Evolutionary conservation across 2,329 filamentous ascomycete species (phyloP).

Genomic region (Emmonsiellopsis sp.): DNA sequence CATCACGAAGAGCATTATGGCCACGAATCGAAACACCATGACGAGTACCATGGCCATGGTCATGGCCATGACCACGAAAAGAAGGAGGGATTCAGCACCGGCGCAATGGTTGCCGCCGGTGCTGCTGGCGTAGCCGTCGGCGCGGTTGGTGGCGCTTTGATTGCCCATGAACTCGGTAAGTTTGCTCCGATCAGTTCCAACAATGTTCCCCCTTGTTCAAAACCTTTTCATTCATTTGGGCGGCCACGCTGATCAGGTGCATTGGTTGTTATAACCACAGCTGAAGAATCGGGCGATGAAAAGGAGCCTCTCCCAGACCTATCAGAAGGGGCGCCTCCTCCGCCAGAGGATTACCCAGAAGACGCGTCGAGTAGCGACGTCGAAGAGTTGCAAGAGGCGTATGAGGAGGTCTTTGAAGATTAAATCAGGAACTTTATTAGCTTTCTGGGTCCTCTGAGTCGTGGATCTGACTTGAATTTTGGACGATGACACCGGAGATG

Average conservation of each 20-base stretch:
- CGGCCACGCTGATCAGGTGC: background rate
- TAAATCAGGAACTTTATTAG: background rate
- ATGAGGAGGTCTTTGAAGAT: background rate
- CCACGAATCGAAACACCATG: slow-evolving; percentile 3
- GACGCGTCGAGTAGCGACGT: background rate
- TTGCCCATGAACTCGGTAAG: slow-evolving; percentile 50
- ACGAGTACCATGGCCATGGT: too few relatives aligned
- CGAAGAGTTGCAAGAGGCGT: background rate
- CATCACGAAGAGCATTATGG: slow-evolving; percentile 17
- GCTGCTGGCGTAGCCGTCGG: slow-evolving; percentile 50
- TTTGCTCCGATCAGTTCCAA: slow-evolving; percentile 8
- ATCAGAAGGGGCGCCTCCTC: background rate
- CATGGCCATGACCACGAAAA: slow-evolving; percentile 18
- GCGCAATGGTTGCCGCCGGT: slow-evolving; percentile 47
- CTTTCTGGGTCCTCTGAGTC: too few relatives aligned
- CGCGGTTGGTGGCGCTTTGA: slow-evolving; percentile 48
- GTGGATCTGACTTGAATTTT: too few relatives aligned
- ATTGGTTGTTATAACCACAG: background rate
- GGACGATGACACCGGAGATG: too few relatives aligned
- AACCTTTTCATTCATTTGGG: too few relatives aligned
- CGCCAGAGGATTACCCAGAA: background rate
- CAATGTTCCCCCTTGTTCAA: too few relatives aligned
- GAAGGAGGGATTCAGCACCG: slow-evolving; percentile 38
- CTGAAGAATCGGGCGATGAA: background rate
- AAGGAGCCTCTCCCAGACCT: background rate